A percentile compares a stretch with the other conserved stretches of the same genome.
Conservation (phyloP, 306 rosid species). For the Dryas octopetala region DNA sequence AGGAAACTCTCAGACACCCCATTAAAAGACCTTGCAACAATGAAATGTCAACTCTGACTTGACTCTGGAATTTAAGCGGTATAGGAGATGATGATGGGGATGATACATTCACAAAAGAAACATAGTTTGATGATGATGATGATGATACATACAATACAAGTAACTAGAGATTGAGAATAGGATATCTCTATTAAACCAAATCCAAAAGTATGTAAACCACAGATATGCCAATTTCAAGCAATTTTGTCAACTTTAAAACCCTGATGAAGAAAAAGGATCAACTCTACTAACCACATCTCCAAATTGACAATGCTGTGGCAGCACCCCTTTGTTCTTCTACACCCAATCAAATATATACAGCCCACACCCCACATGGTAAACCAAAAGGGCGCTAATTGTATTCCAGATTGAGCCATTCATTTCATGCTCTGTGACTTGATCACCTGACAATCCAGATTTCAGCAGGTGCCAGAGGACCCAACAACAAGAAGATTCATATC, state of each 20-base stretch:
- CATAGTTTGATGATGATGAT: background rate
- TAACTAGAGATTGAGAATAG: constrained; percentile 23
- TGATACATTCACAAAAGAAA: constrained; percentile 15
- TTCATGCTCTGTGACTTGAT: constrained; percentile 21
- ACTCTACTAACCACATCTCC: constrained; percentile 36
- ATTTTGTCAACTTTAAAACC: constrained; percentile 24
- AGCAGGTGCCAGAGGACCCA: constrained; percentile 20
- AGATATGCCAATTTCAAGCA: constrained; percentile 35
- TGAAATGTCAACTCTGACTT: background rate
- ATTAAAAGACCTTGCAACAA: background rate
- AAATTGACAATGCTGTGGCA: constrained; percentile 27
- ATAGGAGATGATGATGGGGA: background rate
- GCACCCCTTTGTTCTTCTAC: constrained; percentile 40
- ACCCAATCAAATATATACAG: constrained; percentile 66
- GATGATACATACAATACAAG: constrained; percentile 21
- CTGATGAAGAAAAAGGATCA: constrained; percentile 33
- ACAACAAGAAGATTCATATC: constrained; percentile 23
- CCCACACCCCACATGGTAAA: constrained; percentile 28
- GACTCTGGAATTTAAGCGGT: background rate
- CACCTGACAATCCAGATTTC: constrained; percentile 26
- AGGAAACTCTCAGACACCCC: background rate
- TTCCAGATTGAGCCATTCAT: constrained; percentile 35
- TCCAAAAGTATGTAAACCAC: constrained; percentile 29
- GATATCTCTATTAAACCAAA: constrained; percentile 45
- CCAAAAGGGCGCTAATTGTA: constrained; percentile 36